phyloP scores from a whole-genome alignment of 345 rosid species.

The Draba incana region DNA sequence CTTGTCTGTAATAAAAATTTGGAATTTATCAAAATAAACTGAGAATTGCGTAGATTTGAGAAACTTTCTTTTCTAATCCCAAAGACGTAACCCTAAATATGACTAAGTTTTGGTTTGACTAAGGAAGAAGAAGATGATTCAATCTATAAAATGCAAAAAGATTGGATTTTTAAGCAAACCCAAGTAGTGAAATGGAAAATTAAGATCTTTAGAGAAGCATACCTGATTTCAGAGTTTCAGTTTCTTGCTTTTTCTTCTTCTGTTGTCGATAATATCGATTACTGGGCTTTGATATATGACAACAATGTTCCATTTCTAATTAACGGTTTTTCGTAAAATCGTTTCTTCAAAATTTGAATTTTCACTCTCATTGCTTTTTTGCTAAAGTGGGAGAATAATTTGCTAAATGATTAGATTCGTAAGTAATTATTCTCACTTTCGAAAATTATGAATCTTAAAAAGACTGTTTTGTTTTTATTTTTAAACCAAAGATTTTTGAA shows the following conservation, averaged over 20 bases:
- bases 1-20: background rate
- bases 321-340: conserved; percentile 18
- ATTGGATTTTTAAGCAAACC: conserved; percentile 28
- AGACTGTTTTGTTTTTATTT: conserved; percentile 14
- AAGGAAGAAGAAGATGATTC: conserved; percentile 13
- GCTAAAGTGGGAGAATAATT: conserved; percentile 32
- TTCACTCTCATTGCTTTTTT: background rate
- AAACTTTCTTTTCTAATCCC: conserved; percentile 25
- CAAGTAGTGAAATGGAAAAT: conserved; percentile 16
- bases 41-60: conserved; percentile 2
- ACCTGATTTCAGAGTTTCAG: conserved; percentile 29
- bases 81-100: conserved; percentile 19
- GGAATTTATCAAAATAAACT: conserved; percentile 25
- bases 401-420: conserved; percentile 38
- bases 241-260: conserved; percentile 3
- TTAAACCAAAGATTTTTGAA: conserved; percentile 3
- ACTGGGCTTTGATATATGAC: conserved; percentile 4
- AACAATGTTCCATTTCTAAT: conserved; percentile 24
- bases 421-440: conserved; percentile 26
- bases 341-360: conserved; percentile 34
- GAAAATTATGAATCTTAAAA: background rate
- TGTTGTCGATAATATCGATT: conserved; percentile 4
- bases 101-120: conserved; percentile 30
- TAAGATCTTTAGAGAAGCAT: conserved; percentile 1
- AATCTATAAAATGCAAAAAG: background rate